Evolutionary conservation across 345 rosid species (phyloP).

Genomic region (Conringia planisiliqua): DNA sequence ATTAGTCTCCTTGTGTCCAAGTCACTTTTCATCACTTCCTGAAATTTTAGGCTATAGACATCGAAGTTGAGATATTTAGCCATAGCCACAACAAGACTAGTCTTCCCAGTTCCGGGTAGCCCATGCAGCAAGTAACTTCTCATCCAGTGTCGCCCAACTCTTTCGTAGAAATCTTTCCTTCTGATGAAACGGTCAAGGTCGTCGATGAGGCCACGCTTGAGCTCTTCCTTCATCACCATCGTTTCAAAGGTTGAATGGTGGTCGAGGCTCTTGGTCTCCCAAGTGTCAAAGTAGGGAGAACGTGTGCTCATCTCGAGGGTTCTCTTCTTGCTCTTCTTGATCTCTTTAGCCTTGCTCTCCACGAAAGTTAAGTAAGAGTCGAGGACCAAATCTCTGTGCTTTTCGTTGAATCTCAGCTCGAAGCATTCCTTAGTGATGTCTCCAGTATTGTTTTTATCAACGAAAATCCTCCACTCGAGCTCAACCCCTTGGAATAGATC

Average conservation of each 20-base stretch:
- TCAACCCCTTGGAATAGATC: slow-evolving; percentile 38
- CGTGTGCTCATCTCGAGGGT: slow-evolving; percentile 35
- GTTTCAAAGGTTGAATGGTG: slow-evolving; percentile 53
- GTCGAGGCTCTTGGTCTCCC: slow-evolving; percentile 48
- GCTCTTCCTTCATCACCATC: slow-evolving; percentile 43
- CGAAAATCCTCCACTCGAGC: slow-evolving; percentile 37
- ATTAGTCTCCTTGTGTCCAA: slow-evolving; percentile 35
- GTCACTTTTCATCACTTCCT: slow-evolving; percentile 19
- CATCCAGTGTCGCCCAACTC: slow-evolving; percentile 51
- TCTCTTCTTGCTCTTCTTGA: slow-evolving; percentile 14
- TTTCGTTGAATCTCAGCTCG: slow-evolving; percentile 39
- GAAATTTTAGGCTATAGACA: slow-evolving; percentile 43
- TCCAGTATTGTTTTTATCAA: background rate
- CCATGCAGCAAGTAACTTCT: slow-evolving; percentile 51
- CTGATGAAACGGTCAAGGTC: slow-evolving; percentile 44
- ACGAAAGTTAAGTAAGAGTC: slow-evolving; percentile 36
- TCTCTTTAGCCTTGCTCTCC: slow-evolving; percentile 10
- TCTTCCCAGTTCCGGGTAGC: slow-evolving; percentile 62
- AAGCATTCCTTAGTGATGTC: slow-evolving; percentile 21
- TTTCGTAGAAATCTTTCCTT: slow-evolving; percentile 45
- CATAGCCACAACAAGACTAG: slow-evolving; percentile 60
- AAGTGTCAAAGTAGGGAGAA: slow-evolving; percentile 20
- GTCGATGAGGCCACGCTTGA: slow-evolving; percentile 34
- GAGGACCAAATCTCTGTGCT: slow-evolving; percentile 34
- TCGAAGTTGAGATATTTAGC: slow-evolving; percentile 51